Conservation (phyloP, 176 grass and related monocot species). For the Pontederia paniculata region DNA sequence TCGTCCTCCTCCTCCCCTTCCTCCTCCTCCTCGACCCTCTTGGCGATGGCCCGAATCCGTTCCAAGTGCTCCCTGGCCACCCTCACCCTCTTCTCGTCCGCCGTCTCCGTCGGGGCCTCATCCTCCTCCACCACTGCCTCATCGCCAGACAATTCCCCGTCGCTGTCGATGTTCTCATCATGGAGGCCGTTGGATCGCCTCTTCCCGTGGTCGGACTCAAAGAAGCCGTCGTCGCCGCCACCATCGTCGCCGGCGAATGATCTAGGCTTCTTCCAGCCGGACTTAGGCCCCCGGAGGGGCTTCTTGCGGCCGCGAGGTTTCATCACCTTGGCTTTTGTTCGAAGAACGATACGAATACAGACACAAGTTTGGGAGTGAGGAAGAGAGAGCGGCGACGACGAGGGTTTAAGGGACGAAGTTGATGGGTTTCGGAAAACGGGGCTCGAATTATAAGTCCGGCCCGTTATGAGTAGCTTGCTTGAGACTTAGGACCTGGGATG, state of each 20-base stretch:
- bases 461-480: no score
- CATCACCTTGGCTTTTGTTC: slow-evolving; percentile 13
- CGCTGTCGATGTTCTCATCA: slow-evolving; percentile 57
- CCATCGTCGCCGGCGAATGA: slow-evolving; percentile 1
- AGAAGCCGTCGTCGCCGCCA: slow-evolving; percentile 43
- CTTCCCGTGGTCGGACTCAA: slow-evolving; percentile 54
- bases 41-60: slow-evolving; percentile 34
- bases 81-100: slow-evolving; percentile 66
- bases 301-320: slow-evolving; percentile 28
- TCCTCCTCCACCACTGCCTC: slow-evolving; percentile 31
- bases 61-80: slow-evolving; percentile 53
- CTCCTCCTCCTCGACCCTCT: slow-evolving; percentile 40
- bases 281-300: slow-evolving; percentile 17
- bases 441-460: no score
- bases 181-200: slow-evolving; percentile 15
- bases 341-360: no score
- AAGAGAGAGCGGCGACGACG: no score
- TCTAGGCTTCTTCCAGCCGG: slow-evolving; percentile 12
- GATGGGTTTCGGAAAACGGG: no score
- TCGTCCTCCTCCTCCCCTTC: slow-evolving; percentile 32
- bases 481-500: no score
- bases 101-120: slow-evolving; percentile 29
- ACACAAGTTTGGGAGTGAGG: no score
- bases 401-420: no score
- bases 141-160: slow-evolving; percentile 24